Percentiles rank a stretch among this genome's conserved stretches.
Evolutionary conservation across 2,329 filamentous ascomycete species (phyloP).

Genomic region (Huntiella decipiens): DNA sequence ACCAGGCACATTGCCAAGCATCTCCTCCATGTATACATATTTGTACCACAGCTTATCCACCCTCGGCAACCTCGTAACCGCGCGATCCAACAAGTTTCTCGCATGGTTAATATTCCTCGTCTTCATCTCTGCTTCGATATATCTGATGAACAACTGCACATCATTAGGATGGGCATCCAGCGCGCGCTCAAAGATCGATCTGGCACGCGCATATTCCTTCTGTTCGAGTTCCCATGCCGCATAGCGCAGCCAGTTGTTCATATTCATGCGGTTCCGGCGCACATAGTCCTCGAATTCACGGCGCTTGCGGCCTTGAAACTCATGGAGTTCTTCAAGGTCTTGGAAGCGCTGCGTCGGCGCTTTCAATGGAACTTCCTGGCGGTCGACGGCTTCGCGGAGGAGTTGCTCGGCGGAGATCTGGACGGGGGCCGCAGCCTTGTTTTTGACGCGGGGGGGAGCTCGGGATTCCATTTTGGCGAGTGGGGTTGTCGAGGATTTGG

Average conservation of each 20-base stretch:
- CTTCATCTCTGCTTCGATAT: constrained; percentile 95
- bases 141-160: constrained; percentile 74
- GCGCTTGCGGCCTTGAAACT: constrained; percentile 87
- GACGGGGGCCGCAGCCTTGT: constrained; percentile 81
- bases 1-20: constrained; percentile 80
- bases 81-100: constrained; percentile 79
- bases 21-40: constrained; percentile 98
- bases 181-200: constrained; percentile 86
- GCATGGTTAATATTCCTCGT: constrained; percentile 86
- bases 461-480: constrained; percentile 62
- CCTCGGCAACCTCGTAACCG: constrained; percentile 77
- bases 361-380: constrained; percentile 74
- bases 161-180: constrained; percentile 81
- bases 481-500: background rate
- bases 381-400: constrained; percentile 87
- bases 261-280: constrained; percentile 77
- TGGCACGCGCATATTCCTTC: constrained; percentile 82
- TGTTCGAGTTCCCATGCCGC: constrained; percentile 95
- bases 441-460: constrained; percentile 91
- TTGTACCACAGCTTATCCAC: constrained; percentile 99
- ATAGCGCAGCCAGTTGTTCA: constrained; percentile 99
- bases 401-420: constrained; percentile 96
- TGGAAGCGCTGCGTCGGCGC: constrained; percentile 88
- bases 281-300: constrained; percentile 98
- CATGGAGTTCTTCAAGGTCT: constrained; percentile 92